A percentile compares a stretch with the other conserved stretches of the same genome.
These are phyloP conservation scores for Boletus huronensis DNA, from an alignment of 768 basidiomycete genomes.

Conservation along the genomic window DNA sequence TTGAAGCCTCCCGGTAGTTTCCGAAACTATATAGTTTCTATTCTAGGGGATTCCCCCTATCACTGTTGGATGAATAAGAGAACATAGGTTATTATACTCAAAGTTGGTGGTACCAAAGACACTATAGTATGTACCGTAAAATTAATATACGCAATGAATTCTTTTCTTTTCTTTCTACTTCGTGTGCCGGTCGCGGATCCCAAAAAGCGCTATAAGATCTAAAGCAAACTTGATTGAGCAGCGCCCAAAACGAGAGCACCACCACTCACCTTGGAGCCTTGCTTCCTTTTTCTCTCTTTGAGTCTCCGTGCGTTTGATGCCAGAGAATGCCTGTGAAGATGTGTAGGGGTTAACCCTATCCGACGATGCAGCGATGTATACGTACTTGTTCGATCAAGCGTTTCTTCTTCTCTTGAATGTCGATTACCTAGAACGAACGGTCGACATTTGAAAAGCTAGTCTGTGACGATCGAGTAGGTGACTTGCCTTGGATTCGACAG, in stretches of 20 bases:
- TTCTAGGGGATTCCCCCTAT: background rate
- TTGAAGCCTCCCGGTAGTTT: slow-evolving; percentile 16
- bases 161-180: no score
- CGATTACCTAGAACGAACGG: slow-evolving; percentile 51
- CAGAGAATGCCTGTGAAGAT: slow-evolving; percentile 70
- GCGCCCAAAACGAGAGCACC: background rate
- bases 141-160: background rate
- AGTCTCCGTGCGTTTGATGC: slow-evolving; percentile 72
- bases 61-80: background rate
- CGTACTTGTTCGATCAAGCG: slow-evolving; percentile 67
- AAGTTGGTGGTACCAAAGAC: background rate
- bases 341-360: background rate
- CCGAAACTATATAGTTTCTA: slow-evolving; percentile 32
- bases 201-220: slow-evolving; percentile 64
- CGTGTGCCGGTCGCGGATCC: slow-evolving; percentile 34
- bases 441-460: background rate
- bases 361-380: background rate
- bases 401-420: slow-evolving; percentile 87
- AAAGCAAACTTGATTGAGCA: background rate
- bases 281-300: slow-evolving; percentile 76
- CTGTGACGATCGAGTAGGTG: background rate
- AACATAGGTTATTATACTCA: slow-evolving; percentile 5
- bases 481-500: slow-evolving; percentile 76
- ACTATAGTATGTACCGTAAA: slow-evolving; percentile 18
- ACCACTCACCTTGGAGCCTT: slow-evolving; percentile 63